Percentiles rank a stretch among this genome's conserved stretches.
phyloP scores from a whole-genome alignment of 2,329 filamentous ascomycete genomes.

The Tolypocladium ophioglossoides region DNA sequence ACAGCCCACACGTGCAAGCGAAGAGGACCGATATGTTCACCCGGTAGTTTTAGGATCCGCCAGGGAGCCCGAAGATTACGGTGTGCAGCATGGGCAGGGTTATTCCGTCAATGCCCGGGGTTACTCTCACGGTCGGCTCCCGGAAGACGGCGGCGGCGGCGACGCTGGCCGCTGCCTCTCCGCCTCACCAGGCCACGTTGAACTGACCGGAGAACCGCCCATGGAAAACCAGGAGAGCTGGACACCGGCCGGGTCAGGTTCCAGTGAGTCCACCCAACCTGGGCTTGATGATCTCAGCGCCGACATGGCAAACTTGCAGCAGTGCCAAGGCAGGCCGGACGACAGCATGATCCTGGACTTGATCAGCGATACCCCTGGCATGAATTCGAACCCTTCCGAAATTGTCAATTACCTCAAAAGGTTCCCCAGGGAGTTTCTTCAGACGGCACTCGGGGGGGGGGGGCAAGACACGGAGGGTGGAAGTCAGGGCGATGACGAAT shows the following conservation, averaged over 20 bases:
- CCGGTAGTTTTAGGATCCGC: not conserved
- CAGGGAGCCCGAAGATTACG: not conserved
- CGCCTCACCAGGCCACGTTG: not conserved
- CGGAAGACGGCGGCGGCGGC: not conserved
- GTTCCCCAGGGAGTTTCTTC: constrained; percentile 21
- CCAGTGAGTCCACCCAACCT: not conserved
- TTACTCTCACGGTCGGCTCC: not conserved
- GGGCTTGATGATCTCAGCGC: not conserved
- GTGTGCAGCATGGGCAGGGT: too few species aligned
- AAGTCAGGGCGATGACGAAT: constrained; percentile 5
- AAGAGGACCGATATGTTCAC: not conserved
- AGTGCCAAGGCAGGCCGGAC: not conserved
- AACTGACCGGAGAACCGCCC: not conserved
- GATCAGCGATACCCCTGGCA: not conserved
- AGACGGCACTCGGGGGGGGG: constrained; percentile 16
- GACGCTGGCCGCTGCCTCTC: not conserved
- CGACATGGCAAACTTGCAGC: not conserved
- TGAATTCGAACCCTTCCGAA: constrained; percentile 1
- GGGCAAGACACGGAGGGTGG: constrained; percentile 2
- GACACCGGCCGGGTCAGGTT: not conserved
- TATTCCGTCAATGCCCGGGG: not conserved
- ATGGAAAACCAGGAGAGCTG: not conserved
- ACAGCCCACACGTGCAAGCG: not conserved
- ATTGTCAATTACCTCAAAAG: constrained; percentile 13
- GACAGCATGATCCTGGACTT: not conserved